Evolutionary conservation across 2,329 filamentous ascomycete genomes (phyloP).

Genomic region (Colletotrichum endophyticum): DNA sequence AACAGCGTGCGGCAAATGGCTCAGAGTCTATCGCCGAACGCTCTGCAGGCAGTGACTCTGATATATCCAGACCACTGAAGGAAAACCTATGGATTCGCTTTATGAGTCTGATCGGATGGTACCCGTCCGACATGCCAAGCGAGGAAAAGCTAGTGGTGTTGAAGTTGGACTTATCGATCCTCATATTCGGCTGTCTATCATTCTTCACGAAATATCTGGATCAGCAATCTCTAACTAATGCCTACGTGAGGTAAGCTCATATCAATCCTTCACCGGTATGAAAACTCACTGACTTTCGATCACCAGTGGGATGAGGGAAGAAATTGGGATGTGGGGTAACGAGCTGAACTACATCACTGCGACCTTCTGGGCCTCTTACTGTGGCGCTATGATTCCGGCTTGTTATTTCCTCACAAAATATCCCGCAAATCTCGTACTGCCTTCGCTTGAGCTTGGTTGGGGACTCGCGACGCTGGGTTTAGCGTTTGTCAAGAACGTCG

Average conservation of each 20-base stretch:
- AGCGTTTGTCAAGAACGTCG: neutral
- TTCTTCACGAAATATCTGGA: slow-evolving; percentile 44
- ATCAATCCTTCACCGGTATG: rapidly evolving
- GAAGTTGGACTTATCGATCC: slow-evolving; percentile 39
- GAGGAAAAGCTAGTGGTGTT: slow-evolving; percentile 36
- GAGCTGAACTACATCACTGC: neutral
- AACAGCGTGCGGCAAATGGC: neutral
- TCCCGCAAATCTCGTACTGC: neutral
- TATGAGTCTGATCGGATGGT: slow-evolving; percentile 33
- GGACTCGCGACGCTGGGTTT: neutral
- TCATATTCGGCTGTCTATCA: slow-evolving; percentile 39
- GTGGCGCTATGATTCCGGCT: neutral
- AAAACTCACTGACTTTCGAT: neutral
- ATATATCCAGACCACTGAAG: neutral
- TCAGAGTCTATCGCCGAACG: neutral
- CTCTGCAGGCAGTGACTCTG: neutral
- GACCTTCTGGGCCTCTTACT: neutral
- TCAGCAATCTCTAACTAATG: neutral
- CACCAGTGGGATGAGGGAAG: neutral
- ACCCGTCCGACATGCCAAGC: slow-evolving; percentile 31
- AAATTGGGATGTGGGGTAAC: neutral
- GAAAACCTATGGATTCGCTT: slow-evolving; percentile 7
- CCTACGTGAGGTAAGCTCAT: neutral
- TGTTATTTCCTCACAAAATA: neutral
- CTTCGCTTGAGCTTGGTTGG: neutral